phyloP scores from a whole-genome alignment of 352 stramenopile species.

The Hyaloperonospora brassicae region DNA sequence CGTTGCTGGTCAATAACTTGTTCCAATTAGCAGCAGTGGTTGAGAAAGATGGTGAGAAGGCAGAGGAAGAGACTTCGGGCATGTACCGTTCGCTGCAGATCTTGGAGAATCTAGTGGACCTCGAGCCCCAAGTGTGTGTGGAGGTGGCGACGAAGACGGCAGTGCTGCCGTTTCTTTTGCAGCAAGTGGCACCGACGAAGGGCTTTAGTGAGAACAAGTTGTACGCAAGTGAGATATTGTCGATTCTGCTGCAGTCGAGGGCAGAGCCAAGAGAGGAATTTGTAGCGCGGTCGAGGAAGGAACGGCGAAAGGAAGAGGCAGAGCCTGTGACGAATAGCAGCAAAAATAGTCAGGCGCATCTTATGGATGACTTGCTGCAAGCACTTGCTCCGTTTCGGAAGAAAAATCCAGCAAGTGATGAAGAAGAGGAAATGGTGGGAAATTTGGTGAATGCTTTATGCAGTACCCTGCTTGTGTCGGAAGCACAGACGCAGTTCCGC shows the following conservation, averaged over 20 bases:
- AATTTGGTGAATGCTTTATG: slow-evolving; percentile 89
- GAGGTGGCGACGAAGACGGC: slow-evolving; percentile 38
- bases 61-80: slow-evolving; percentile 59
- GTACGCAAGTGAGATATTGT: slow-evolving; percentile 78
- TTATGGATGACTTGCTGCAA: slow-evolving; percentile 89
- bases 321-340: slow-evolving; percentile 2
- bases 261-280: slow-evolving; percentile 32
- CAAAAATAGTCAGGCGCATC: slow-evolving; percentile 45
- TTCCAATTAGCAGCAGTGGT: slow-evolving; percentile 26
- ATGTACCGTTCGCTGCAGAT: slow-evolving; percentile 80
- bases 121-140: slow-evolving; percentile 40
- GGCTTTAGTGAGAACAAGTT: slow-evolving; percentile 70
- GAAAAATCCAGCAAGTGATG: slow-evolving; percentile 53
- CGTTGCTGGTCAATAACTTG: slow-evolving; percentile 41
- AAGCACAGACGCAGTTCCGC: slow-evolving; percentile 49
- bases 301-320: slow-evolving; percentile 11
- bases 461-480: slow-evolving; percentile 53
- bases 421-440: slow-evolving; percentile 90
- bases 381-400: slow-evolving; percentile 85
- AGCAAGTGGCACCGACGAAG: slow-evolving; percentile 30
- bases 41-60: slow-evolving; percentile 6
- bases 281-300: slow-evolving; percentile 22
- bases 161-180: slow-evolving; percentile 55
- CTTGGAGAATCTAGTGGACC: slow-evolving; percentile 65
- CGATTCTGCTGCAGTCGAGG: slow-evolving; percentile 73